These are phyloP conservation scores for Lepidium aucheri DNA, from an alignment of 345 rosid species.

Conservation along the genomic window DNA sequence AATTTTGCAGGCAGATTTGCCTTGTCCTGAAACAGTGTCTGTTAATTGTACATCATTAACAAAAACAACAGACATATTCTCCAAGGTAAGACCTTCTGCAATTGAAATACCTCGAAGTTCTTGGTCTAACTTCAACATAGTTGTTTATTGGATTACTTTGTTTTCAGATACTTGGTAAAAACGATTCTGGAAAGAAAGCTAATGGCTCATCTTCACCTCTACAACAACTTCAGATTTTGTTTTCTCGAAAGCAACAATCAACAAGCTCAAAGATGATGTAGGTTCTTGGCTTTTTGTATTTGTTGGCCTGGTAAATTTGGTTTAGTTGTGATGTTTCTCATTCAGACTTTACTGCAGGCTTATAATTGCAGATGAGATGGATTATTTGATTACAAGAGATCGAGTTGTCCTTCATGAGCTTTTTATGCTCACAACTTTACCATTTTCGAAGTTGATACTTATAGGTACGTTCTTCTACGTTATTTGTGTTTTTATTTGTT, in stretches of 20 bases:
- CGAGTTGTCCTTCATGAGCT: slow-evolving; percentile 84
- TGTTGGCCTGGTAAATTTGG: background rate
- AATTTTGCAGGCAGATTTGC: slow-evolving; percentile 39
- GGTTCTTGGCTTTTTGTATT: slow-evolving; percentile 4
- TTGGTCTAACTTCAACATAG: background rate
- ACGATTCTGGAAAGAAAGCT: slow-evolving; percentile 29
- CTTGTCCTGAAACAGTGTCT: slow-evolving; percentile 47
- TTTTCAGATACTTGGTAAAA: slow-evolving; percentile 47
- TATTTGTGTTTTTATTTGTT: slow-evolving; percentile 28
- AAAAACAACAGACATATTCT: slow-evolving; percentile 59
- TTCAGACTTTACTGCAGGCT: slow-evolving; percentile 39
- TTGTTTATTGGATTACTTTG: slow-evolving; percentile 20
- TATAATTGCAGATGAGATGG: slow-evolving; percentile 82
- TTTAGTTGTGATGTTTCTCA: background rate
- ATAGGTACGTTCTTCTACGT: slow-evolving; percentile 44
- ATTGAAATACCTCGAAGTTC: background rate
- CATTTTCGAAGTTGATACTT: slow-evolving; percentile 66
- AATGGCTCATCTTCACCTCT: slow-evolving; percentile 40
- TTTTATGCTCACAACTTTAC: slow-evolving; percentile 84
- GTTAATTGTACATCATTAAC: slow-evolving; percentile 69
- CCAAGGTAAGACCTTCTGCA: slow-evolving; percentile 42
- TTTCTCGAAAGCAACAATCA: slow-evolving; percentile 45
- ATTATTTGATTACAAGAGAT: slow-evolving; percentile 78
- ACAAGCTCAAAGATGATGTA: slow-evolving; percentile 60
- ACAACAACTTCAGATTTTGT: slow-evolving; percentile 54